These are phyloP conservation scores for Fraxinus pennsylvanica DNA, from an alignment of 257 asterid genomes.

Conservation along the genomic window DNA sequence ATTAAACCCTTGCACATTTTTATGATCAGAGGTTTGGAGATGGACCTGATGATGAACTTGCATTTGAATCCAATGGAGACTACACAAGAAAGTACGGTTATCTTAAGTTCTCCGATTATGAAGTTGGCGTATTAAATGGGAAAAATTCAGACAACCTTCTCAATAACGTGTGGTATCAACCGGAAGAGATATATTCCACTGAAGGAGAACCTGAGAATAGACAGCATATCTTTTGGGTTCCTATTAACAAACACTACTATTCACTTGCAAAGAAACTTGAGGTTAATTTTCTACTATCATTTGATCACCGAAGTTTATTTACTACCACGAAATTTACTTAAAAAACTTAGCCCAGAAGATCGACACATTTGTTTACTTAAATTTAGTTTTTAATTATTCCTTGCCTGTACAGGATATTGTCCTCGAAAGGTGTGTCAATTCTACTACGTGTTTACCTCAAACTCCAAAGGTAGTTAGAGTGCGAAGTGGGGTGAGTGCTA, in stretches of 20 bases:
- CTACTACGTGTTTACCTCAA: slow-evolving; percentile 25
- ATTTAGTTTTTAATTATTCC: neutral
- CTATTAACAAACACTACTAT: slow-evolving; percentile 19
- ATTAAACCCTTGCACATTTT: neutral
- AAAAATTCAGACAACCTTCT: slow-evolving; percentile 7
- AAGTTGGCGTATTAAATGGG: neutral
- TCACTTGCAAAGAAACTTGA: slow-evolving; percentile 23
- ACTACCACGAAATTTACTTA: neutral
- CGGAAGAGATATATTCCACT: slow-evolving; percentile 30
- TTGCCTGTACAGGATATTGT: slow-evolving; percentile 14
- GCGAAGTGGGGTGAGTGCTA: slow-evolving; percentile 30
- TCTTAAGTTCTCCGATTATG: slow-evolving; percentile 14
- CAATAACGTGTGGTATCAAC: slow-evolving; percentile 36
- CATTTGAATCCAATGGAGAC: slow-evolving; percentile 60
- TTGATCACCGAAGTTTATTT: neutral
- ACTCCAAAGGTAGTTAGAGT: slow-evolving; percentile 15
- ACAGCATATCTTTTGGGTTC: slow-evolving; percentile 35
- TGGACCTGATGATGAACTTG: slow-evolving; percentile 41
- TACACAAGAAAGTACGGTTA: slow-evolving; percentile 39
- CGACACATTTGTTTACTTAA: neutral
- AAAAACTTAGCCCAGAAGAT: too few relatives aligned
- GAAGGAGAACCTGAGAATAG: slow-evolving; percentile 30
- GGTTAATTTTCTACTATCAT: slow-evolving; percentile 15
- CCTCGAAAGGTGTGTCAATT: slow-evolving; percentile 25
- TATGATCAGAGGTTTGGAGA: slow-evolving; percentile 26